Base-by-base conservation (phyloP, 2,329 filamentous ascomycete species). In the Colletotrichum graminicola region DNA sequence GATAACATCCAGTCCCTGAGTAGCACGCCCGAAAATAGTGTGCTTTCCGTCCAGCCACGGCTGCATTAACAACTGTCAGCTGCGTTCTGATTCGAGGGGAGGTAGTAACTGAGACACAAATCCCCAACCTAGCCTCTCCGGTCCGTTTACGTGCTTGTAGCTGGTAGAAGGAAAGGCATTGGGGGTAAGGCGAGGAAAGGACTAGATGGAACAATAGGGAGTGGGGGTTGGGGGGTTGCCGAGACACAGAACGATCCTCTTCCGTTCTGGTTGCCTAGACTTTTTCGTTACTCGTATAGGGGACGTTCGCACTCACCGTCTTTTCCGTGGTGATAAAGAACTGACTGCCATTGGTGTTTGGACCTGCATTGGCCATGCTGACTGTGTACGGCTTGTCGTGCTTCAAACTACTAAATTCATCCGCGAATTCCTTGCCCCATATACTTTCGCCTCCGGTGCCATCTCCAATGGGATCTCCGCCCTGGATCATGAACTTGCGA, bases 241-340 rank as follows among this genome's bases (percentile, higher is more conserved):
- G 55, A 57, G 55, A 41, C n/a, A 39, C n/a, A 57, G 36, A 57
- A n/a, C 16, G 12, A 5, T 26, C n/a, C 12, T 41, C 32, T 16
- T 16, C 12, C 34, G 32, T 39, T 36, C 55, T 39, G n/a, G 34
- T n/a, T 26, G 34, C 34, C n/a, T 23, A 14, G 34, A 12, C 32
- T 39, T 56, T 23, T 39, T 3, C 32, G 54, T 56, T 29, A 49
- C 43, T 36, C 14, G 21, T 21, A 18, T 23, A 62, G 57, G 51
- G 29, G 49, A 26, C 18, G 39, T 56, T 47, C 14, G 23, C 66
- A 87, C 90, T 84, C 84, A 92, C 91, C 75, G 96, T 94, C 84
- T 97, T 97, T 82, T 98, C 97, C 0, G 95, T 98, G 0, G 96
- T 99, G 75, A 99, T 97, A 78, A 99, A 99, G 80, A 99, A 99